Conservation (phyloP, 1,139 yeast species). For the Tardiomyces depauwii region DNA sequence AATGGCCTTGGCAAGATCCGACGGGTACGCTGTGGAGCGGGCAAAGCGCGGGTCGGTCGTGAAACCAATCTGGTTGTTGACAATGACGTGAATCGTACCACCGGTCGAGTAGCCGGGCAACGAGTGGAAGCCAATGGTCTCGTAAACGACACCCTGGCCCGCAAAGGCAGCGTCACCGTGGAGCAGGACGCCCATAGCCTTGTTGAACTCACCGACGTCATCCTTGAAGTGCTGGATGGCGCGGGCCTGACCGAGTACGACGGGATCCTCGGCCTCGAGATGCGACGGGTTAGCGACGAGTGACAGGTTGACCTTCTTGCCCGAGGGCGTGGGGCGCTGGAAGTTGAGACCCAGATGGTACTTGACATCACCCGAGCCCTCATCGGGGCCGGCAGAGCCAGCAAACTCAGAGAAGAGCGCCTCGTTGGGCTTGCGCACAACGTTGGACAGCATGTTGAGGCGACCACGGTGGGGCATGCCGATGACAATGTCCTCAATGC, state of each 20-base stretch:
- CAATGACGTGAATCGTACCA: conserved; percentile 93
- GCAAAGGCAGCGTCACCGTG: conserved; percentile 99
- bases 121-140: conserved; percentile 89
- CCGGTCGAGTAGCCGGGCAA: conserved; percentile 96
- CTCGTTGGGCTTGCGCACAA: conserved; percentile 96
- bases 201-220: conserved; percentile 62
- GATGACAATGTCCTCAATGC: conserved; percentile 90
- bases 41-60: conserved; percentile 98
- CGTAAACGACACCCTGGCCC: conserved; percentile 98
- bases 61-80: conserved; percentile 98
- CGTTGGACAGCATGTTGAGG: conserved; percentile 92
- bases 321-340: conserved; percentile 97
- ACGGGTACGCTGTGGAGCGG: conserved; percentile 95
- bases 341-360: conserved; percentile 99
- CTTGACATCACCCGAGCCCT: conserved; percentile 97
- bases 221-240: conserved; percentile 88
- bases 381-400: conserved; percentile 71
- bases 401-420: conserved; percentile 93
- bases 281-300: conserved; percentile 98
- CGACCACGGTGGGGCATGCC: conserved; percentile 99
- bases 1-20: conserved; percentile 92
- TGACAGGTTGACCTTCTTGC: conserved; percentile 90
- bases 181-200: conserved; percentile 84
- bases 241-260: conserved; percentile 94
- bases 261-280: conserved; percentile 98